These are phyloP conservation scores for Botrytis deweyae DNA, from an alignment of 2,329 filamentous ascomycete species.

Conservation along the genomic window DNA sequence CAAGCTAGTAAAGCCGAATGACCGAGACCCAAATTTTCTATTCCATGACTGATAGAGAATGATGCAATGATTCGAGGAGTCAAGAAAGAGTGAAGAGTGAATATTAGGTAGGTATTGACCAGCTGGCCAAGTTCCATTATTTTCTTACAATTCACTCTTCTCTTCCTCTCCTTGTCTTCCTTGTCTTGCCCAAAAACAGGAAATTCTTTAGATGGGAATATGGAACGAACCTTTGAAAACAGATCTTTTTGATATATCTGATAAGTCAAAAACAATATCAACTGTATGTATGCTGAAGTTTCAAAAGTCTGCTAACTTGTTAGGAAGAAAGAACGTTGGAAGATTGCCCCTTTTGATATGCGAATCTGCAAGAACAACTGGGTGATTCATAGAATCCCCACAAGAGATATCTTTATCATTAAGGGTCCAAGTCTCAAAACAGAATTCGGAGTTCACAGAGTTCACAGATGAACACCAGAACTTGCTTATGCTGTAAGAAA, in stretches of 20 bases:
- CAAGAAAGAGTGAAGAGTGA: neutral
- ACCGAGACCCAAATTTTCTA: conserved; percentile 2
- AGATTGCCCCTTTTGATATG: neutral
- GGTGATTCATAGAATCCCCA: neutral
- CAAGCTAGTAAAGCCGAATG: conserved; percentile 6
- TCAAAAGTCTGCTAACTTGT: neutral
- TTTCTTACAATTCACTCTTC: neutral
- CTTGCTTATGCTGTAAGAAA: conserved; percentile 3
- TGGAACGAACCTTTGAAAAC: neutral
- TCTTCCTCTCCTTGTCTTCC: neutral
- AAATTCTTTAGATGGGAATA: neutral
- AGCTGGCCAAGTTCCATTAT: neutral
- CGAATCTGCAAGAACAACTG: neutral
- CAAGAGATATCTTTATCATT: neutral
- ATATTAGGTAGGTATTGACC: neutral
- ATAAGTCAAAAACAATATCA: neutral
- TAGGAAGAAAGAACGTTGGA: neutral
- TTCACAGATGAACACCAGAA: neutral
- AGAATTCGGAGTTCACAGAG: neutral
- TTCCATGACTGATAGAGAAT: neutral
- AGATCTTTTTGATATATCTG: neutral
- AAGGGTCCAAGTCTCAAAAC: neutral
- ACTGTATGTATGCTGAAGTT: neutral
- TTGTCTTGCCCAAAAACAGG: neutral
- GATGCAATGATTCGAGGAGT: neutral